These are phyloP conservation scores for Raffaelea arxii DNA, from an alignment of 2,329 filamentous ascomycete genomes.

Conservation along the genomic window DNA sequence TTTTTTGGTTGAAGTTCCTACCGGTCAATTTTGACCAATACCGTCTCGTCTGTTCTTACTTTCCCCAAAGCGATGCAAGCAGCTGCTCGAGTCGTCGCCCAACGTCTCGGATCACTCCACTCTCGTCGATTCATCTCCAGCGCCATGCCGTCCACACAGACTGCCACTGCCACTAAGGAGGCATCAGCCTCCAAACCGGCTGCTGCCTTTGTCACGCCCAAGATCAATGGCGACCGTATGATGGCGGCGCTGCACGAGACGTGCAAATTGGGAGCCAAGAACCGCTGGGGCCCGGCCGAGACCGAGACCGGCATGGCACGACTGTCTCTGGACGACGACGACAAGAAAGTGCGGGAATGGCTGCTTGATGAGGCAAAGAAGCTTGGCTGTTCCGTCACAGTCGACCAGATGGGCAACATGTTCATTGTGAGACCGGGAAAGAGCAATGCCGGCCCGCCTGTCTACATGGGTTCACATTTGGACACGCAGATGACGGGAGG, in stretches of 20 bases:
- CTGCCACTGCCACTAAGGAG: too few species aligned
- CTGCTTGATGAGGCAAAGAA: slow-evolving; percentile 54
- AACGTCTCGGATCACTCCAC: too few species aligned
- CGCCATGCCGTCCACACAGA: too few species aligned
- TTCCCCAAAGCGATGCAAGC: too few species aligned
- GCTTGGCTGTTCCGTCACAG: slow-evolving; percentile 55
- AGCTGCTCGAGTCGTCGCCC: too few species aligned
- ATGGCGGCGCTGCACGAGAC: slow-evolving; percentile 13
- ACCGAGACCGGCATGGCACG: slow-evolving; percentile 67
- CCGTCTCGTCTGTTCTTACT: too few species aligned
- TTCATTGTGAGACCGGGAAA: slow-evolving; percentile 67
- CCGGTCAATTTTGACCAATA: too few species aligned
- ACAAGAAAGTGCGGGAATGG: slow-evolving; percentile 66
- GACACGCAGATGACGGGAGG: slow-evolving; percentile 57
- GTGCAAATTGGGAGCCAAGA: slow-evolving; percentile 13
- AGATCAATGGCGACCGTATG: slow-evolving; percentile 11
- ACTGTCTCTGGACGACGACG: slow-evolving; percentile 59
- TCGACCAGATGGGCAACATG: slow-evolving; percentile 73
- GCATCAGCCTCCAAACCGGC: too few species aligned
- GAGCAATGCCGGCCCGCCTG: slow-evolving; percentile 30
- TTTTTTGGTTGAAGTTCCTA: too few species aligned
- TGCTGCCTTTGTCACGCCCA: too few species aligned
- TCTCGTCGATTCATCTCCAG: too few species aligned
- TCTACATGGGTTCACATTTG: slow-evolving; percentile 61
- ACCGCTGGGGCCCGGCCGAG: too few species aligned